phyloP scores from a whole-genome alignment of 495 filamentous ascomycete genomes.

The Lentithecium fluviatile region DNA sequence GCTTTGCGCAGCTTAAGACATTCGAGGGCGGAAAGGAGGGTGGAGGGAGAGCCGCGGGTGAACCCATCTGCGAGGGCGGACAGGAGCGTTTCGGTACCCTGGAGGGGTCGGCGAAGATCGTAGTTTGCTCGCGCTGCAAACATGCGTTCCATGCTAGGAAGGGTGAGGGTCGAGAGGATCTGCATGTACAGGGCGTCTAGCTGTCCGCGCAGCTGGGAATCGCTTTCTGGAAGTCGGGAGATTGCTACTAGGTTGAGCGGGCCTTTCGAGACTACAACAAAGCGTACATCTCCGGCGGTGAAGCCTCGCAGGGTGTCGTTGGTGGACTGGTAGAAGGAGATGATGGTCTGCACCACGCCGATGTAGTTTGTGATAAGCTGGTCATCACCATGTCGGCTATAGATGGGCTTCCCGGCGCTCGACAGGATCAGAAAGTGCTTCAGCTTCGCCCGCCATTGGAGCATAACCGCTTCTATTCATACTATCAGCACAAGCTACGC shows the following conservation, averaged over 20 bases:
- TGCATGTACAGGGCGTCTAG: constrained; percentile 97
- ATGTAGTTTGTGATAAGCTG: constrained; percentile 86
- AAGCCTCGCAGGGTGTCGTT: constrained; percentile 76
- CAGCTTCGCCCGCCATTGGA: constrained; percentile 77
- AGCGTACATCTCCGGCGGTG: constrained; percentile 76
- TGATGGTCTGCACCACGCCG: constrained; percentile 95
- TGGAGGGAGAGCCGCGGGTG: constrained; percentile 85
- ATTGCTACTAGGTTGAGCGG: constrained; percentile 92
- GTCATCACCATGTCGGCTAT: constrained; percentile 88
- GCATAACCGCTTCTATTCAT: constrained; percentile 51
- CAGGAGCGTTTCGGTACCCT: constrained; percentile 88
- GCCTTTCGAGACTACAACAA: constrained; percentile 78
- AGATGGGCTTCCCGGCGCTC: constrained; percentile 97
- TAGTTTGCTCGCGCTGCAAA: constrained; percentile 89
- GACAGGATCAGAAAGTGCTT: constrained; percentile 98
- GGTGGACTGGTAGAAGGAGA: constrained; percentile 87
- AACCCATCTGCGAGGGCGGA: constrained; percentile 93
- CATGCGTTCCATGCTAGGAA: constrained; percentile 82
- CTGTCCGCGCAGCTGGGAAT: constrained; percentile 79
- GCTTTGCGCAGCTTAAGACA: constrained; percentile 85
- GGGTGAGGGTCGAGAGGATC: constrained; percentile 89
- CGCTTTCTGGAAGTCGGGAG: constrained; percentile 85
- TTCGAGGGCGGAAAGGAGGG: constrained; percentile 84
- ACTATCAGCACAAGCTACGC: constrained; percentile 28
- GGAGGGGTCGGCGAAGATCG: constrained; percentile 86